These are phyloP conservation scores for Nicotiana undulata DNA, from an alignment of 257 asterid species.

Conservation along the genomic window DNA sequence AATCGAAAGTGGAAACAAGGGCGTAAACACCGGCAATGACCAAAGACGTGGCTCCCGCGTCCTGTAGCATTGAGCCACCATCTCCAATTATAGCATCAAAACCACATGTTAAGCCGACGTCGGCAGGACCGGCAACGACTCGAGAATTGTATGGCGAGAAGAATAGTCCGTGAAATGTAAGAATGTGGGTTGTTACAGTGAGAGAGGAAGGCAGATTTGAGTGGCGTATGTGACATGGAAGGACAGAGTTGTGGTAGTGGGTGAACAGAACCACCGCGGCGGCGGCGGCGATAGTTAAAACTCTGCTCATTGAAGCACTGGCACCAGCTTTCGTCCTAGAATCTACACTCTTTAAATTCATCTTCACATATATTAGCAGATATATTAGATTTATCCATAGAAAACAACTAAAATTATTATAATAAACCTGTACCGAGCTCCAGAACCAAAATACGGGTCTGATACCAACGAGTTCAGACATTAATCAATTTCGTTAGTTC, in stretches of 20 bases:
- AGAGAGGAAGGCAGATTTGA: neutral
- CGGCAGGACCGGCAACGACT: conserved; percentile 14
- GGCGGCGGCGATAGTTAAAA: conserved; percentile 11
- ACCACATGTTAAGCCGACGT: neutral
- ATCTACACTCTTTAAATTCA: neutral
- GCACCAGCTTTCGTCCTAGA: neutral
- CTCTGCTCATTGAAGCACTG: conserved; percentile 19
- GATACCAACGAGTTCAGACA: no score
- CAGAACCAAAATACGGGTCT: no score
- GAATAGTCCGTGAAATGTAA: neutral
- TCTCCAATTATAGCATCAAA: conserved; percentile 18
- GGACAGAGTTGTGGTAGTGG: neutral
- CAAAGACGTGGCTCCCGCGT: conserved; percentile 64
- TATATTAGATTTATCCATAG: neutral
- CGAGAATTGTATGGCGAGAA: neutral
- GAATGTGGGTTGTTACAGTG: conserved; percentile 5
- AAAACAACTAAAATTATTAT: neutral
- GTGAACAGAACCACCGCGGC: conserved; percentile 17
- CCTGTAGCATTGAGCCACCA: conserved; percentile 37
- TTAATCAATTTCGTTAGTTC: no score
- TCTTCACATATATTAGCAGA: neutral
- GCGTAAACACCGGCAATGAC: conserved; percentile 72
- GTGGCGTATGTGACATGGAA: conserved; percentile 9
- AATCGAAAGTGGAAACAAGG: conserved; percentile 65
- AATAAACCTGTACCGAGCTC: no score